Conservation (phyloP, 1,284 basidiomycete species). For the Cryptococcus depauperatus region DNA sequence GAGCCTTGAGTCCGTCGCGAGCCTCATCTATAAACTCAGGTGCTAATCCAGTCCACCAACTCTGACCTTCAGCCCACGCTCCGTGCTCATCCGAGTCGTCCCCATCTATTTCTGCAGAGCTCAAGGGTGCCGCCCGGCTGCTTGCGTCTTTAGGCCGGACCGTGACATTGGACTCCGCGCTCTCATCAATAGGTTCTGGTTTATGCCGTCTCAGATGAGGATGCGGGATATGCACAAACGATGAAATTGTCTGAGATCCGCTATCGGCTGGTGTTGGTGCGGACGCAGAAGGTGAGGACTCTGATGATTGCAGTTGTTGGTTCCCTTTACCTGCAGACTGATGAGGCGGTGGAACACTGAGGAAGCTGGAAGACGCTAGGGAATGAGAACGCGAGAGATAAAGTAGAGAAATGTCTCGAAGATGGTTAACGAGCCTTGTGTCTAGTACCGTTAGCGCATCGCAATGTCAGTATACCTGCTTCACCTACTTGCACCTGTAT, state of each 20-base stretch:
- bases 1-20: slow-evolving; percentile 18
- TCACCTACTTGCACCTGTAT: slow-evolving; percentile 54
- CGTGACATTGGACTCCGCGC: background rate
- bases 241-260: slow-evolving; percentile 19
- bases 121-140: slow-evolving; percentile 21
- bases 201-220: slow-evolving; percentile 35
- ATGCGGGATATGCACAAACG: slow-evolving; percentile 37
- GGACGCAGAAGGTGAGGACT: slow-evolving; percentile 6
- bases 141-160: background rate
- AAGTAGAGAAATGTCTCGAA: slow-evolving; percentile 39
- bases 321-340: too few species aligned
- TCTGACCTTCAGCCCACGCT: slow-evolving; percentile 22
- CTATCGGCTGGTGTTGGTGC: slow-evolving; percentile 24
- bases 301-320: slow-evolving; percentile 3
- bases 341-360: slow-evolving; percentile 16
- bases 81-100: slow-evolving; percentile 25
- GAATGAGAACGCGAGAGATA: slow-evolving; percentile 28
- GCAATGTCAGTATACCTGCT: background rate
- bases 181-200: slow-evolving; percentile 18
- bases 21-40: slow-evolving; percentile 21
- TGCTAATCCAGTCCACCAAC: slow-evolving; percentile 25
- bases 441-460: slow-evolving; percentile 16
- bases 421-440: slow-evolving; percentile 28
- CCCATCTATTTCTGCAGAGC: slow-evolving; percentile 31
- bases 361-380: slow-evolving; percentile 21